Conservation (phyloP, 768 basidiomycete genomes). For the Pleurotus tuoliensis region DNA sequence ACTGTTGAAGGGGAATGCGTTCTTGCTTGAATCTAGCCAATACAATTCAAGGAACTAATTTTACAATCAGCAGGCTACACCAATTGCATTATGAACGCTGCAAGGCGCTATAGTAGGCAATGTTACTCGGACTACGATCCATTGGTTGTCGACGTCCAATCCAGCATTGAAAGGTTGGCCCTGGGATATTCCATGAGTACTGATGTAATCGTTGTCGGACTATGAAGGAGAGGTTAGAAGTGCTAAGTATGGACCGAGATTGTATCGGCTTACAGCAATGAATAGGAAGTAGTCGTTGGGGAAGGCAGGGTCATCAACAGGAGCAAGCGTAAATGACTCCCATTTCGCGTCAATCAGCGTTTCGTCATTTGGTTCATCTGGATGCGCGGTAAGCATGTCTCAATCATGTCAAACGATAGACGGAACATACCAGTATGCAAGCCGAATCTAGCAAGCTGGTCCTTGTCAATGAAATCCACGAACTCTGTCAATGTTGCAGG, state of each 20-base stretch:
- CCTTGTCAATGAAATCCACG: constrained; percentile 48
- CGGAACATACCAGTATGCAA: constrained; percentile 49
- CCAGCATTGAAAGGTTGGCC: constrained; percentile 52
- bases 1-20: too few species aligned
- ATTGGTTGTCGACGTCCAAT: constrained; percentile 56
- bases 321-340: constrained; percentile 61
- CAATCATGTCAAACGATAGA: not conserved
- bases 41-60: too few species aligned
- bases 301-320: constrained; percentile 41
- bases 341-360: constrained; percentile 64
- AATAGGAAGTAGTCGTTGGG: constrained; percentile 71
- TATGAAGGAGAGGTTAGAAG: constrained; percentile 13
- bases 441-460: constrained; percentile 57
- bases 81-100: not conserved
- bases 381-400: not conserved
- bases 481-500: constrained; percentile 56
- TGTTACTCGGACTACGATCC: constrained; percentile 59
- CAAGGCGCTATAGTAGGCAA: constrained; percentile 32
- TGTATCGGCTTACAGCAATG: constrained; percentile 42
- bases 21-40: too few species aligned
- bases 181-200: constrained; percentile 45
- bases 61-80: not conserved
- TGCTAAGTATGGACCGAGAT: not conserved
- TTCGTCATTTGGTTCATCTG: constrained; percentile 44
- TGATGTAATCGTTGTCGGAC: constrained; percentile 66